A percentile compares a stretch with the other conserved stretches of the same genome.
Evolutionary conservation across 768 basidiomycete species (phyloP).

Genomic region (Roridomyces roridus): DNA sequence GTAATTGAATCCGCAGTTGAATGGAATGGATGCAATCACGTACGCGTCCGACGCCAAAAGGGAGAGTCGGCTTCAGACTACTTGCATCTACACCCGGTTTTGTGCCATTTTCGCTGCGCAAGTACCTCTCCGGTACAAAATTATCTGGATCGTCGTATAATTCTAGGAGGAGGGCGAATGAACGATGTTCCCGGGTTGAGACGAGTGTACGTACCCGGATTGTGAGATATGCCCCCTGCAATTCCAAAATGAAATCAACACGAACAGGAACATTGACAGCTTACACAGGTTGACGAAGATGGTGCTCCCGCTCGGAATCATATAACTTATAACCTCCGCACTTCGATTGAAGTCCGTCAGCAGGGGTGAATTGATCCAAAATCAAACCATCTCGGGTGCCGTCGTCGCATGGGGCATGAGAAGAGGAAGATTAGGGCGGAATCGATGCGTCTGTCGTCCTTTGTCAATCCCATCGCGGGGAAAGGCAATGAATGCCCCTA

Average conservation of each 20-base stretch:
- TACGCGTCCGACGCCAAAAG: background rate
- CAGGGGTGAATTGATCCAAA: background rate
- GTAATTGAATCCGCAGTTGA: too few species aligned
- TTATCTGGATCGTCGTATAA: background rate
- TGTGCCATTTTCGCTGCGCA: background rate
- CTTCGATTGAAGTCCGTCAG: background rate
- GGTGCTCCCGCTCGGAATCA: background rate
- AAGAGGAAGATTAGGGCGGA: background rate
- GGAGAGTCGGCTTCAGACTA: background rate
- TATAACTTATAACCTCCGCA: background rate
- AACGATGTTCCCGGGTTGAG: too few species aligned
- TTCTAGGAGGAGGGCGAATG: background rate
- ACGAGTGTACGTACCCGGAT: background rate
- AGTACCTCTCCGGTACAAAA: background rate
- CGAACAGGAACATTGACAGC: background rate
- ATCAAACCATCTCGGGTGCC: background rate
- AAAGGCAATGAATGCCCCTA: slow-evolving; percentile 10
- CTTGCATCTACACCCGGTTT: background rate
- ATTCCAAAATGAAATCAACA: background rate
- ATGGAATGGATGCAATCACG: background rate
- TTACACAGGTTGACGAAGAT: background rate
- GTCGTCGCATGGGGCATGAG: background rate
- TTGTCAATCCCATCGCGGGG: too few species aligned
- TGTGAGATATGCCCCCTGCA: background rate
- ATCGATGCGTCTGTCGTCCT: background rate